Percentiles rank a stretch among this genome's conserved stretches.
Conservation (phyloP, 2,329 filamentous ascomycete species). For the Septoria petroselini region DNA sequence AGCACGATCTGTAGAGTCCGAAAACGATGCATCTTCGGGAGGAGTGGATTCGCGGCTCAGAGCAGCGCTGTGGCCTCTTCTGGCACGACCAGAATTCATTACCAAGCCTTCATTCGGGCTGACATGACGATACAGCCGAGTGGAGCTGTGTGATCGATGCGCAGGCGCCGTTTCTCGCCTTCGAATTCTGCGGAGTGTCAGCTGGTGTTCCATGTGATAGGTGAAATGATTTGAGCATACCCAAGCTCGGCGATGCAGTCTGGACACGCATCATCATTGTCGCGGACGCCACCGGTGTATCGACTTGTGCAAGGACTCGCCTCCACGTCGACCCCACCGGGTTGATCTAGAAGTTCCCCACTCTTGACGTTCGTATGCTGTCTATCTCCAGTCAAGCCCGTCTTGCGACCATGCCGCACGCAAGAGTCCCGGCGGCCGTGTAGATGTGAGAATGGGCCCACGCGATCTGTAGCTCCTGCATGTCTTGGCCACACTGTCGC, state of each 20-base stretch:
- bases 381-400: conserved; percentile 14
- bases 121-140: too few species aligned
- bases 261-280: conserved; percentile 31
- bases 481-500: not conserved
- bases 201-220: not conserved
- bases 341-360: too few species aligned
- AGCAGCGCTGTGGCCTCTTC: too few species aligned
- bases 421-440: conserved; percentile 31
- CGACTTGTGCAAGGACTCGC: too few species aligned
- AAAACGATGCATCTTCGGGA: too few species aligned
- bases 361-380: too few species aligned
- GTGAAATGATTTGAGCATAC: not conserved
- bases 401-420: conserved; percentile 35
- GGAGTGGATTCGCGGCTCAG: too few species aligned
- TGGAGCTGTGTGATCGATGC: not conserved
- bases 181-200: conserved; percentile 21
- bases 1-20: too few species aligned
- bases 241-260: conserved; percentile 35
- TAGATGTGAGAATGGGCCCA: conserved; percentile 22
- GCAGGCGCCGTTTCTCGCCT: conserved; percentile 22
- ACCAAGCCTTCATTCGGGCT: too few species aligned
- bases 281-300: conserved; percentile 16
- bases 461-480: not conserved
- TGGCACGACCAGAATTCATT: too few species aligned
- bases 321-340: too few species aligned